These are phyloP conservation scores for Roridomyces roridus DNA, from an alignment of 768 basidiomycete genomes.

Conservation along the genomic window DNA sequence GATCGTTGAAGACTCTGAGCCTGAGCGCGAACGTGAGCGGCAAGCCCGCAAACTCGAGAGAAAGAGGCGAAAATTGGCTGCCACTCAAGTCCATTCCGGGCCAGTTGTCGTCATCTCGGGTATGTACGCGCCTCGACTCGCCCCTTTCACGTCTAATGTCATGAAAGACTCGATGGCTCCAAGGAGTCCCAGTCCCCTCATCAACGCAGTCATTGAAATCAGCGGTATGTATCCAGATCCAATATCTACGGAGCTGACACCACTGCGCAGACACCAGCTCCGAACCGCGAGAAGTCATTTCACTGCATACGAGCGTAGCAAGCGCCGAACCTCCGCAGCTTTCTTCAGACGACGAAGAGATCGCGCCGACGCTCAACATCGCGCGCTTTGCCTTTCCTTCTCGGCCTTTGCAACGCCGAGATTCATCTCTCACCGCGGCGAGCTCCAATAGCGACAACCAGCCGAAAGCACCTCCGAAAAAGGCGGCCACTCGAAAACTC, in stretches of 20 bases:
- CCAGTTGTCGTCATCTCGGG: slow-evolving; percentile 19
- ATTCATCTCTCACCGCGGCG: slow-evolving; percentile 21
- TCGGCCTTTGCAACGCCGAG: slow-evolving; percentile 10
- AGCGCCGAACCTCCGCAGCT: no score
- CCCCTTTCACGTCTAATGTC: background rate
- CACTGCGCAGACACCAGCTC: slow-evolving; percentile 19
- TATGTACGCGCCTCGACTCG: background rate
- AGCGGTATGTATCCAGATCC: no score
- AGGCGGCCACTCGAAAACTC: slow-evolving; percentile 3
- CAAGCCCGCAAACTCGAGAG: slow-evolving; percentile 28
- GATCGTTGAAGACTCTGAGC: slow-evolving; percentile 73
- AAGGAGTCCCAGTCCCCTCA: background rate
- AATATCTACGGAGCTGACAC: background rate
- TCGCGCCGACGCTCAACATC: slow-evolving; percentile 32
- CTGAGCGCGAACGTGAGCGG: slow-evolving; percentile 58
- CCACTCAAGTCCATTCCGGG: background rate
- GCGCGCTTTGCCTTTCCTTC: slow-evolving; percentile 48
- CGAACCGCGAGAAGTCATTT: slow-evolving; percentile 5
- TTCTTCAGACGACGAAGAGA: slow-evolving; percentile 34
- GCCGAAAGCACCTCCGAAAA: slow-evolving; percentile 20
- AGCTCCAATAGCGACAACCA: slow-evolving; percentile 11
- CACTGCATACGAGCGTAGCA: slow-evolving; percentile 3
- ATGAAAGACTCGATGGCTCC: slow-evolving; percentile 11
- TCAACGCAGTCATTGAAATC: slow-evolving; percentile 27
- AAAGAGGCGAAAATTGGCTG: slow-evolving; percentile 28